phyloP scores from a whole-genome alignment of 108 stramenopile genomes.

The Cyclostephanos invisitatus region DNA sequence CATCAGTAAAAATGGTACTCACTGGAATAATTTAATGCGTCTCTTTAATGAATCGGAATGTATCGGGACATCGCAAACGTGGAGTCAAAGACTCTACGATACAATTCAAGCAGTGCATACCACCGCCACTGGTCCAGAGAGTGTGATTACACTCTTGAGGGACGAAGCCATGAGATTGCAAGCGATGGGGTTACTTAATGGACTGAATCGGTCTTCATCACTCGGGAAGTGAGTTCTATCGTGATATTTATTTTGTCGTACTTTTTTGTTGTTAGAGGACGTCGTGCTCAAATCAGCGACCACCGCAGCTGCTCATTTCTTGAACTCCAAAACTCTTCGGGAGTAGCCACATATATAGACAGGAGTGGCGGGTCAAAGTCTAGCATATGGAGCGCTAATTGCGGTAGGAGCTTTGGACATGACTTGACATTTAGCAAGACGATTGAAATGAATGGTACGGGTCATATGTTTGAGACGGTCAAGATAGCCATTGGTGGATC shows the following conservation, averaged over 20 bases:
- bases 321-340: neutral
- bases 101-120: constrained; percentile 9
- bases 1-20: constrained; percentile 1
- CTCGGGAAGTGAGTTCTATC: constrained; percentile 2
- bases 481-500: constrained; percentile 18
- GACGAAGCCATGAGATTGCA: constrained; percentile 9
- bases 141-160: constrained; percentile 4
- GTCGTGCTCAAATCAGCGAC: neutral
- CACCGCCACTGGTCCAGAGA: neutral
- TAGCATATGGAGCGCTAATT: constrained; percentile 4
- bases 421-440: constrained; percentile 12
- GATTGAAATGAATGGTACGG: neutral
- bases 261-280: neutral
- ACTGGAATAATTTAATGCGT: constrained; percentile 14
- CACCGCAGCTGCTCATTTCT: constrained; percentile 9
- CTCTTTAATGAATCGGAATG: neutral
- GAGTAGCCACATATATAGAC: neutral
- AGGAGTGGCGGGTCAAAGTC: neutral
- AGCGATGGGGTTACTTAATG: constrained; percentile 3
- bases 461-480: neutral
- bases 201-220: constrained; percentile 5
- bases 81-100: constrained; percentile 3
- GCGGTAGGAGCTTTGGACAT: constrained; percentile 12
- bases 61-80: neutral
- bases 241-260: neutral